Base-by-base conservation (phyloP, 768 basidiomycete species). In the Tremella mesenterica region DNA sequence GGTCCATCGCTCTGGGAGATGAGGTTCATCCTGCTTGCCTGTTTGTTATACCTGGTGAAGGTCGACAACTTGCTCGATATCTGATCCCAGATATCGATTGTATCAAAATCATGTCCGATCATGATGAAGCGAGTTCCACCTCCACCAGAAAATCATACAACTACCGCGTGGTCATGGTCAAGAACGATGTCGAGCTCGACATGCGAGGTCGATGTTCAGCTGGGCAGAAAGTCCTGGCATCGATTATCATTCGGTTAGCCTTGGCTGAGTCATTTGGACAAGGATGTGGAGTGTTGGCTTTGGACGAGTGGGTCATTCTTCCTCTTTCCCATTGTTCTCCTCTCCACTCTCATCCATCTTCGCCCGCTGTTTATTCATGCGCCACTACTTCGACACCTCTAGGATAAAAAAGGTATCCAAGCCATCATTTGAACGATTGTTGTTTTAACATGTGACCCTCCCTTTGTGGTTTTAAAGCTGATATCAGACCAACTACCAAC, bases 181-280 rank as follows among this genome's bases (percentile, higher is more conserved):
- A 99, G 76, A 92, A 96, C 71, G 86, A 91, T 66, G 92, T 96
- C 6, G 93, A 97, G 74, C 91, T 99, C 87, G 95, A 97, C 74
- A 99, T 99, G 95, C 84, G 95, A 52, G 95, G 95, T 23, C 83
- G 95, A 58, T 99, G 95, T 75, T 91, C 88, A 14, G 95, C 95
- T 1, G 95, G 95, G 0, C 95, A 99, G 75, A 99, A 99, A 76
- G 96, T 97, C 81, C 77, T 99, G 54, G 95, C 93, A 9, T 92
- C 88, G 20, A 96, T 97, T 73, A 89, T 97, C 74, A 97, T 99
- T 65, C 84, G 95, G 5, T 82, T 99, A 30, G 95, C 95, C 3
- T 79, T 99, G 25, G 93, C 93, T 4, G 95, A 99, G 69, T 93
- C 90, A 2, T 97, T 99, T 65, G 90, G 90, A 2, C 88, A 91